Base-by-base conservation (phyloP, 306 rosid genomes). In the Delonix regia region DNA sequence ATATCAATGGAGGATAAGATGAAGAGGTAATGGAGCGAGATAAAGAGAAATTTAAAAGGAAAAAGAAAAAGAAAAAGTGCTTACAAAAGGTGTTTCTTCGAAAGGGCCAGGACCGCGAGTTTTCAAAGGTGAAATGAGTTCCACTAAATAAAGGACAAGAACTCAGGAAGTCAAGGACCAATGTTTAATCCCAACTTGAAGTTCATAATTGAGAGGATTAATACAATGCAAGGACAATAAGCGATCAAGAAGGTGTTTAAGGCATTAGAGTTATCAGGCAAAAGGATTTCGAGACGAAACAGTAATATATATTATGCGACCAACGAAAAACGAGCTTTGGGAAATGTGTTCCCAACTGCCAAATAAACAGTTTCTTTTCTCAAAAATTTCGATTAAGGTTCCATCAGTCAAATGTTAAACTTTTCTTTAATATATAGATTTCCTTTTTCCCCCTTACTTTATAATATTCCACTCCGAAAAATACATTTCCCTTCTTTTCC, bases 291-390 rank as follows among this genome's bases (percentile, higher is more conserved):
- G 14, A 33, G 38, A 25, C 33, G 45, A 38, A 80, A 73, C 44
- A 16, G 18, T 66, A 22, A 67, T 28, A 69, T 15, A 57, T 63
- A 77, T 85, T 88, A 85, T 86, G 71, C 74, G 86, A 57, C 34
- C 64, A 57, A 57, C 36, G 64, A 25, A 57, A 25, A 48, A 3
- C 2, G 36, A 80, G 77, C 81, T 59, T 90, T 63, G 96, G 97
- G 88, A 92, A 92, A 67, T 86, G 93, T 87, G 97, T 82, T 73
- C 33, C 66, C 85, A 81, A 78, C 85, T 76, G 89, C 74, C 86
- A 62, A 62, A 75, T 64, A 61, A 84, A 83, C 81, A 89, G 85
- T 83, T 34, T 78, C 73, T 61, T 73, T 66, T 5, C 25, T 38
- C 52, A 34, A 85, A 65, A 45, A 42, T 25, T 63, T 71, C 28